phyloP scores from a whole-genome alignment of 768 basidiomycete species.

The Nidula microcarpa region DNA sequence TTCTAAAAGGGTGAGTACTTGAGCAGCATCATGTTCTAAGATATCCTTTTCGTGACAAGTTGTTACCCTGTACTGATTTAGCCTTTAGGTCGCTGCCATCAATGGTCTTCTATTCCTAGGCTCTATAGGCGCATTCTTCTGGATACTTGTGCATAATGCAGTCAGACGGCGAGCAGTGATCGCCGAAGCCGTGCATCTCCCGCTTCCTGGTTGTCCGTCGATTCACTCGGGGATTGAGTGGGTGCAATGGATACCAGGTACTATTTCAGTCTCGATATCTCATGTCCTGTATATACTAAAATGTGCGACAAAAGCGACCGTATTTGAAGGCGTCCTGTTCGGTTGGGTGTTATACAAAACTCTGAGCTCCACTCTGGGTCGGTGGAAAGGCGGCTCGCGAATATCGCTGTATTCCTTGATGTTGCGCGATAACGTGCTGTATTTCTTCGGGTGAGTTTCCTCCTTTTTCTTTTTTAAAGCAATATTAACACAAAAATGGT shows the following conservation, averaged over 20 bases:
- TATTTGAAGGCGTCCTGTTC: constrained; percentile 39
- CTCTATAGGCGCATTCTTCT: constrained; percentile 37
- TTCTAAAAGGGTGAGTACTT: constrained; percentile 28
- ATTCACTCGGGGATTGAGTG: constrained; percentile 39
- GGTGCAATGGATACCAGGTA: constrained; percentile 44
- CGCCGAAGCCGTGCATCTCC: constrained; percentile 26
- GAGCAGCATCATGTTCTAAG: not conserved
- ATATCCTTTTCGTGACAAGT: not conserved
- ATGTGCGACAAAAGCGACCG: constrained; percentile 23
- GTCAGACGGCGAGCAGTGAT: constrained; percentile 30
- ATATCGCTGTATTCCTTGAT: constrained; percentile 29
- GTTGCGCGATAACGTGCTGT: constrained; percentile 30
- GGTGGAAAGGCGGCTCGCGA: constrained; percentile 12
- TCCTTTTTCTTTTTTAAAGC: not conserved
- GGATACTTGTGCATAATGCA: constrained; percentile 35
- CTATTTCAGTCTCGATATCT: not conserved
- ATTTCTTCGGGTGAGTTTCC: constrained; percentile 38
- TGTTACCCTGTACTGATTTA: not conserved
- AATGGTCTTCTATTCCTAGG: constrained; percentile 34
- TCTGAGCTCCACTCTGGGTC: constrained; percentile 16
- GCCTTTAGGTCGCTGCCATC: constrained; percentile 28
- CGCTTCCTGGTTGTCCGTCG: constrained; percentile 36
- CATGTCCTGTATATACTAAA: not conserved
- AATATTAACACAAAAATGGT: too few species aligned
- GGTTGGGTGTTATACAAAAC: constrained; percentile 34